phyloP scores from a whole-genome alignment of 2,329 filamentous ascomycete species.

The Penicillium concentricum region DNA sequence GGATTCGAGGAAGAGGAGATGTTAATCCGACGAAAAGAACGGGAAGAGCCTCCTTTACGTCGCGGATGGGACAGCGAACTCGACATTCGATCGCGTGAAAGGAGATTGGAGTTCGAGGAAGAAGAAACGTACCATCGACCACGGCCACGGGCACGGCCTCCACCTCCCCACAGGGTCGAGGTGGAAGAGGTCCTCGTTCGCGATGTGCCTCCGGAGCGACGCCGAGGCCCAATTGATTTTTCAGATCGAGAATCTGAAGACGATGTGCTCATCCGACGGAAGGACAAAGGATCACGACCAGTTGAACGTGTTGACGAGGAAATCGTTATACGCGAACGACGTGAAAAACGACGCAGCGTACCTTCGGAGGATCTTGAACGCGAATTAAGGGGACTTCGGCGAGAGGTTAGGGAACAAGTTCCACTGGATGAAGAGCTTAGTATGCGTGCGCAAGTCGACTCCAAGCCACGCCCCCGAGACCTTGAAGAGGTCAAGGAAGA shows the following conservation, averaged over 20 bases:
- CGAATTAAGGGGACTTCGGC: conserved; percentile 4
- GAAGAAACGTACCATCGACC: neutral
- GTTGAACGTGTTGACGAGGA: neutral
- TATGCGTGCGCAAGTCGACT: neutral
- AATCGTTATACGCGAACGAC: neutral
- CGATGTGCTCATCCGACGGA: neutral
- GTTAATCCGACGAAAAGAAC: conserved; percentile 20
- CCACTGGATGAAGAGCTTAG: neutral
- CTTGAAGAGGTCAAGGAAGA: conserved; percentile 12
- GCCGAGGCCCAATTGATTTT: neutral
- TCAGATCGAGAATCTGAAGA: conserved; percentile 1
- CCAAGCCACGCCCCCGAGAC: conserved; percentile 1
- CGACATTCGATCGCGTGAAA: conserved; percentile 1
- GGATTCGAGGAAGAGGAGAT: conserved; percentile 26
- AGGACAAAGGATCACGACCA: neutral
- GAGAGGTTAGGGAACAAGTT: neutral
- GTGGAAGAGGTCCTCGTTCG: conserved; percentile 1
- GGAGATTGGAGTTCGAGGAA: neutral
- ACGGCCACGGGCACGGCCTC: neutral
- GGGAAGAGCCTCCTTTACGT: neutral
- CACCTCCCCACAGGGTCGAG: neutral
- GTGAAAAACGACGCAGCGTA: conserved; percentile 1
- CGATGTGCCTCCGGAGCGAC: neutral
- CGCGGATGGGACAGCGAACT: conserved; percentile 8
- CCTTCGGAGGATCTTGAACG: neutral